Conservation (phyloP, 2,329 filamentous ascomycete genomes). For the Teratosphaeria pseudoeucalypti region DNA sequence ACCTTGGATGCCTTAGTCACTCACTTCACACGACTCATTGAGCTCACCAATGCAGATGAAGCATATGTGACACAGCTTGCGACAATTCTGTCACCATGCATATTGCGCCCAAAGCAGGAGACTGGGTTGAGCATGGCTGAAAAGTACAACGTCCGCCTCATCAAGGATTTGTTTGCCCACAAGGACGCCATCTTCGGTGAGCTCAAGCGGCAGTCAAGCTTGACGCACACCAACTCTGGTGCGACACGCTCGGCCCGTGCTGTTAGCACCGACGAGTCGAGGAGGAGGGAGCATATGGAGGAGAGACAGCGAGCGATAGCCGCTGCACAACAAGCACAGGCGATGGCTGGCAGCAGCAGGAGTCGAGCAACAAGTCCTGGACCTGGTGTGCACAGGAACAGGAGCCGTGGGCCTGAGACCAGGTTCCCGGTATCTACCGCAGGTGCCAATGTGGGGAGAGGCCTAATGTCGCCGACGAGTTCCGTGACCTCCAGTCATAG, state of each 20-base stretch:
- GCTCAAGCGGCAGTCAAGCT: constrained; percentile 76
- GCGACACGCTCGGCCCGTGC: constrained; percentile 58
- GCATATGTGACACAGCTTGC: constrained; percentile 67
- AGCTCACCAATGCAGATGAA: constrained; percentile 92
- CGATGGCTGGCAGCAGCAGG: constrained; percentile 12
- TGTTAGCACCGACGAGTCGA: constrained; percentile 91
- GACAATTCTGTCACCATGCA: constrained; percentile 66
- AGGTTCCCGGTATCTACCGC: constrained; percentile 63
- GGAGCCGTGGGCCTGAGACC: constrained; percentile 56
- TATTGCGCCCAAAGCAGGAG: constrained; percentile 77
- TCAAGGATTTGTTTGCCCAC: constrained; percentile 84
- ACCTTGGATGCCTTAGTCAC: constrained; percentile 98
- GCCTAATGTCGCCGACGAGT: constrained; percentile 32
- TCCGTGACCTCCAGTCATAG: constrained; percentile 30
- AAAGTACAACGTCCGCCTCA: constrained; percentile 78
- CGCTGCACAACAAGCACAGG: constrained; percentile 29
- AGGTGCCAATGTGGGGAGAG: constrained; percentile 33
- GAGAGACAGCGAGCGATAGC: constrained; percentile 75
- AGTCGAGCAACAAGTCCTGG: constrained; percentile 39
- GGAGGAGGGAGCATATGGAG: constrained; percentile 86
- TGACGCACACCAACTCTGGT: constrained; percentile 54
- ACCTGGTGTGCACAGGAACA: constrained; percentile 57
- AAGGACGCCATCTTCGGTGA: constrained; percentile 95
- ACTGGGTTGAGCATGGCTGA: constrained; percentile 92
- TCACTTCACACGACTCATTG: constrained; percentile 92